Percentiles rank a stretch among this genome's conserved stretches.
Conservation (phyloP, 2,329 filamentous ascomycete species). For the Hymenoscyphus occultus region DNA sequence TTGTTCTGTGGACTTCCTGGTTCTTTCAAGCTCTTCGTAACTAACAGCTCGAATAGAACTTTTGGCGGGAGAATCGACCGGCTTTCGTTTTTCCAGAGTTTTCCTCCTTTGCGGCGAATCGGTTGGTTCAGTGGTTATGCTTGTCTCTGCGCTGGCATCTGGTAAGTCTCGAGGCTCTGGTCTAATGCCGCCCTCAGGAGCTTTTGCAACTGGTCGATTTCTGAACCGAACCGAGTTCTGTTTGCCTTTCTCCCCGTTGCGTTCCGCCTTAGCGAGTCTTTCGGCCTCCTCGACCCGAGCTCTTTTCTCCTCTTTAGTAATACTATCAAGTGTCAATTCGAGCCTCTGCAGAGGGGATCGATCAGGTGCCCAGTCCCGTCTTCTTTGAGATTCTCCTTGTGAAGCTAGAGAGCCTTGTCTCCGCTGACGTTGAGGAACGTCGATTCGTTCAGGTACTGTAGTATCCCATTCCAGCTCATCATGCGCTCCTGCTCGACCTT, state of each 20-base stretch:
- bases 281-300: slow-evolving; percentile 83
- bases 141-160: slow-evolving; percentile 32
- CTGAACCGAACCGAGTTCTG: slow-evolving; percentile 35
- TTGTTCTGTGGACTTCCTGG: slow-evolving; percentile 8
- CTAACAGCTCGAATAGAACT: slow-evolving; percentile 24
- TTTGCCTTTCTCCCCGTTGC: slow-evolving; percentile 25
- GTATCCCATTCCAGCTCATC: slow-evolving; percentile 17
- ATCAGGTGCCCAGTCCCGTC: slow-evolving; percentile 69
- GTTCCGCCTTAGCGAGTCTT: slow-evolving; percentile 49
- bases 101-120: slow-evolving; percentile 37
- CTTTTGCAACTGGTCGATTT: slow-evolving; percentile 32
- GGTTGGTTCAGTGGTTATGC: slow-evolving; percentile 34
- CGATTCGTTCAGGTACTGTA: slow-evolving; percentile 22
- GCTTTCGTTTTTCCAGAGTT: slow-evolving; percentile 30
- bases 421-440: slow-evolving; percentile 19
- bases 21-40: slow-evolving; percentile 24
- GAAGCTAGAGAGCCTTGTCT: slow-evolving; percentile 40
- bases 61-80: slow-evolving; percentile 16
- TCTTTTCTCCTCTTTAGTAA: slow-evolving; percentile 94
- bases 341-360: slow-evolving; percentile 90
- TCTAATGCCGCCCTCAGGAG: slow-evolving; percentile 20
- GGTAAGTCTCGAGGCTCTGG: slow-evolving; percentile 26
- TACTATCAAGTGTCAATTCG: slow-evolving; percentile 84
- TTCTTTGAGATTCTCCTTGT: slow-evolving; percentile 36
- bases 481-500: slow-evolving; percentile 18